Percentiles rank a stretch among this genome's conserved stretches.
Conservation (phyloP, 805 yeast genomes). For the Saturnispora halmiae region DNA sequence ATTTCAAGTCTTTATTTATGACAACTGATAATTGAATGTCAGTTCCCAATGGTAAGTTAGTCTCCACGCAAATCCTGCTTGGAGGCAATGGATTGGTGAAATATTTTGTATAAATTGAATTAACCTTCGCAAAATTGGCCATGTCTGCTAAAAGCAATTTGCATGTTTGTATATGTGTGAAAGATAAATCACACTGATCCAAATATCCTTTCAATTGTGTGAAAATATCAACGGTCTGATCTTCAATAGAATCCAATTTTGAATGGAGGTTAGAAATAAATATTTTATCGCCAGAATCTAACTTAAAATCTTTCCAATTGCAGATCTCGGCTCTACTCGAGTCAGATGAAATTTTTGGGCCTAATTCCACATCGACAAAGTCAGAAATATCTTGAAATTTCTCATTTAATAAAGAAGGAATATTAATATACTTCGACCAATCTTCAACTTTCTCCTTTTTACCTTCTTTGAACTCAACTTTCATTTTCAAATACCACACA, state of each 20-base stretch:
- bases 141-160: constrained; percentile 57
- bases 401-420: constrained; percentile 35
- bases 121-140: constrained; percentile 53
- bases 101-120: constrained; percentile 45
- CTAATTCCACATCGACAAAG: background rate
- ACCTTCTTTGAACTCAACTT: constrained; percentile 38
- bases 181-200: constrained; percentile 23
- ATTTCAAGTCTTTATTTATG: constrained; percentile 28
- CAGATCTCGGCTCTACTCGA: too few relatives aligned
- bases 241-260: constrained; percentile 23
- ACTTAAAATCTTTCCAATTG: constrained; percentile 13
- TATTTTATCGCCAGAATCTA: constrained; percentile 25
- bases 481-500: constrained; percentile 56
- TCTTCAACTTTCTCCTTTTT: constrained; percentile 15
- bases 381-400: constrained; percentile 27
- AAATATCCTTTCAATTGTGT: constrained; percentile 32
- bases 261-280: constrained; percentile 39
- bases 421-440: constrained; percentile 14
- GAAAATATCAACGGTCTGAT: constrained; percentile 46
- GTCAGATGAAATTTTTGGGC: background rate
- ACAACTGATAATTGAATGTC: constrained; percentile 54
- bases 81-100: constrained; percentile 71
- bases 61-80: constrained; percentile 75
- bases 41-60: constrained; percentile 34
- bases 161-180: constrained; percentile 47